phyloP scores from a whole-genome alignment of 352 stramenopile species.

The Globisporangium paroecandrum region DNA sequence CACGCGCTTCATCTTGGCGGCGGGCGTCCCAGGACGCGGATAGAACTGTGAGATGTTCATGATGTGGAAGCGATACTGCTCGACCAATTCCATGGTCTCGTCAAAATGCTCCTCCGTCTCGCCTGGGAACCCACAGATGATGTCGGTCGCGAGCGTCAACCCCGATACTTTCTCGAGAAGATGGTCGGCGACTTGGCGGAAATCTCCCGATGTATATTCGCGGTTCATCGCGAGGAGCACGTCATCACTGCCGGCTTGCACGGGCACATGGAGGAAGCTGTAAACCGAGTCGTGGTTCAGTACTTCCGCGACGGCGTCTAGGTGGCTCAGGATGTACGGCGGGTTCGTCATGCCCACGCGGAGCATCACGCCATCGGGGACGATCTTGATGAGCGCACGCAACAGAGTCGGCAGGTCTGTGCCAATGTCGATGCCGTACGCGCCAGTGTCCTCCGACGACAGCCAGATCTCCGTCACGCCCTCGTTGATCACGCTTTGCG shows the following conservation, averaged over 20 bases:
- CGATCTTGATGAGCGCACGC: constrained; percentile 53
- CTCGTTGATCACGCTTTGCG: constrained; percentile 61
- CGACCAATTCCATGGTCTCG: constrained; percentile 83
- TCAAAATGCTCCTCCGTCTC: constrained; percentile 90
- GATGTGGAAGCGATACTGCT: constrained; percentile 88
- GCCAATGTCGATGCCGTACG: constrained; percentile 89
- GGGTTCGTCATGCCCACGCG: constrained; percentile 93
- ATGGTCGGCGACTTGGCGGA: constrained; percentile 68
- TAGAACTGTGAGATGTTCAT: constrained; percentile 95
- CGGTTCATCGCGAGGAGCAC: constrained; percentile 90
- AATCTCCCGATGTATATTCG: constrained; percentile 87
- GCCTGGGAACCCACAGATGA: constrained; percentile 91
- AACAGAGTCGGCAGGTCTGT: constrained; percentile 78
- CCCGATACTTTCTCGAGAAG: constrained; percentile 70
- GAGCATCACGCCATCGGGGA: constrained; percentile 83
- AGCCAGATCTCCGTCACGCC: constrained; percentile 92
- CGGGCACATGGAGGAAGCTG: constrained; percentile 89
- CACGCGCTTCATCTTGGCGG: constrained; percentile 88
- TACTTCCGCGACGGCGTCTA: constrained; percentile 77
- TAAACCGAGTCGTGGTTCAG: constrained; percentile 85
- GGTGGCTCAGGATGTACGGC: constrained; percentile 88
- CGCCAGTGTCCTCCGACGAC: constrained; percentile 89
- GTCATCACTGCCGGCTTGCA: constrained; percentile 85
- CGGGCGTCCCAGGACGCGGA: constrained; percentile 86
- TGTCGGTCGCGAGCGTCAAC: constrained; percentile 90